Evolutionary conservation across 2,329 filamentous ascomycete species (phyloP), one percentile per base, ranked within the genome.

Genomic region (Hirsutella minnesotensis): DNA sequence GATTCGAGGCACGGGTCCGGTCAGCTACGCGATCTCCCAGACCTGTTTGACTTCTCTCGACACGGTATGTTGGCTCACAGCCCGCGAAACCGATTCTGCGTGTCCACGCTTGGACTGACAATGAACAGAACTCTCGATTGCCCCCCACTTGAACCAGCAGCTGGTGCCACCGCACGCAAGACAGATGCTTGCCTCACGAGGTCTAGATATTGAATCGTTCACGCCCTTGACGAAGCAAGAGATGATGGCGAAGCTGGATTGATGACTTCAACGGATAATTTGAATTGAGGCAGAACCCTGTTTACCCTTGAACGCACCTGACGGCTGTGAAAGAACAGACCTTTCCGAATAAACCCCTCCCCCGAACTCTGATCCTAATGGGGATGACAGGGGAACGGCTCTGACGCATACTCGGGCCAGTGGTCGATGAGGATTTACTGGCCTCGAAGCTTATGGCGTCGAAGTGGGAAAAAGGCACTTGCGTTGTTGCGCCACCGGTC

Each of bases 241-340:
- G 64, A 96, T 98, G 92, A 86, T 95, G 70, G 92, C 92, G 46
- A 87, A 89, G 65, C 74, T 98, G 66, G 92, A 98, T 69, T 98
- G 83, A 89, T 66, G 44, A 21, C 33, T 43, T 47, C 45, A 47
- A 40, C 30, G 43, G 49, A 47, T 48, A 51, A 50, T 49, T 49
- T 49, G 53, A 57, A 54, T 52, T 60, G 55, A 44, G 37, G 57
- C 56, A 54, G 54, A 54, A 53, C 54, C 40, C 49, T 56, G 54
- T 55, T 56, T 54, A 52, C 51, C 47, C 48, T 49, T 51, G 43
- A 47, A 56, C 51, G 54, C 56, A 56, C 49, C 52, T 47, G 47
- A 50, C 47, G 52, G 54, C 53, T 52, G 49, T 52, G 51, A 52
- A 57, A 54, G 33, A 35, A 35, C 12, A 22, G 19, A 38, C n/a